Base-by-base conservation (phyloP, 2,329 filamentous ascomycete genomes). In the Podosphaera xanthii region DNA sequence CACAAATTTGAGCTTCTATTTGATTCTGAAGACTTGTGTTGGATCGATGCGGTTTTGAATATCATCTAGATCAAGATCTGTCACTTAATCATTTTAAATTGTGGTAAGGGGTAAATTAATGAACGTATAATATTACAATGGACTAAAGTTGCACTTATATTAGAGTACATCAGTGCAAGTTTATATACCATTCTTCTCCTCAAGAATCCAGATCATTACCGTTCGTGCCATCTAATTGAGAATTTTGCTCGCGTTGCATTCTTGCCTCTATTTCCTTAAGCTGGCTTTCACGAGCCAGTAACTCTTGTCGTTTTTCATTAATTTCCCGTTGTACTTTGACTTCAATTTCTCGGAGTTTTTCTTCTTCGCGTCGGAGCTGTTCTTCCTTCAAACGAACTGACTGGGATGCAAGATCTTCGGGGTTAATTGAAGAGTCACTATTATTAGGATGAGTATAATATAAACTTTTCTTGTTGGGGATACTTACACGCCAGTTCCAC, bases 261-360 rank as follows among this genome's bases (percentile, higher is more conserved):
- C 91, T 86, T 63, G 90, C 91, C 75, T 97, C 91, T 71, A 98
- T 96, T 78, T 98, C 92, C 74, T 92, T 91, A 68, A 98, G 82
- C 76, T 98, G 92, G 69, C 89, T 95, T 77, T 98, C 92, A 73
- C 92, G 89, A 64, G 92, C 92, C 74, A 98, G 72, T 63, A 98
- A 80, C 75, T 98, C 92, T 76, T 98, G 92, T 76, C 92, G 84
- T 82, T 98, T 98, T 81, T 97, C 92, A 76, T 96, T 95, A 77
- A 98, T 98, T 75, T 98, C 92, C 71, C 92, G 87, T 77, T 98
- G 92, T 63, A 98, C 92, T 84, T 98, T 98, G 77, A 96, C 79
- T 72, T 98, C 92, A 71, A 98, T 97, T 77, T 98, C 92, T 73
- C 92, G 87, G 64, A 98, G 84, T 79, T 98, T 98, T 85, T 98